A percentile compares a stretch with the other conserved stretches of the same genome.
These are phyloP conservation scores for Exserohilum rostratum DNA, from an alignment of 2,329 filamentous ascomycete species.

Conservation along the genomic window DNA sequence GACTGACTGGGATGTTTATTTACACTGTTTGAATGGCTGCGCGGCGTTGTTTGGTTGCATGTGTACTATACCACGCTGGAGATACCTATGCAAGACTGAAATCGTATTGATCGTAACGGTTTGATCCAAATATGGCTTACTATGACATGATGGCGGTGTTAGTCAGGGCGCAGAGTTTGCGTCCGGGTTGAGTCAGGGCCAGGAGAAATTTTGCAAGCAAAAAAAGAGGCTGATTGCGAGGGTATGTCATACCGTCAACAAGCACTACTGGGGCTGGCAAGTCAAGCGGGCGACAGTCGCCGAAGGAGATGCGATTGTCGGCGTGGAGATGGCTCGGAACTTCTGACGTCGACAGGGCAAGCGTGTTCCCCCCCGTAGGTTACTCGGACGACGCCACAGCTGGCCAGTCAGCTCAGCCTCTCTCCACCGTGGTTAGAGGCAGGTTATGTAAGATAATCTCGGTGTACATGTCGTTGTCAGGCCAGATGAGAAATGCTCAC, in stretches of 20 bases:
- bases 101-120: not conserved
- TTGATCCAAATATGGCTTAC: not conserved
- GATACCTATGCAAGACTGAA: conserved; percentile 20
- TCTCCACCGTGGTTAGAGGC: not conserved
- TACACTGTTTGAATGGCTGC: conserved; percentile 13
- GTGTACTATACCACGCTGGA: conserved; percentile 14
- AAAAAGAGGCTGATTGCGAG: not conserved
- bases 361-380: not conserved
- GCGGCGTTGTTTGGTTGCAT: conserved; percentile 13
- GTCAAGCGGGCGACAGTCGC: conserved; percentile 19
- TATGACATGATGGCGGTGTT: not conserved
- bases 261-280: conserved; percentile 13
- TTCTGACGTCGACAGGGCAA: conserved; percentile 1
- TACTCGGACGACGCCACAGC: not conserved
- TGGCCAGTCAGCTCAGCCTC: not conserved
- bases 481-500: not conserved
- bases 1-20: conserved; percentile 5
- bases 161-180: not conserved
- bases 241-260: conserved; percentile 8
- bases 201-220: conserved; percentile 1
- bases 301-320: conserved; percentile 7
- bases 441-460: no score
- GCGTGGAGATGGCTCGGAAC: conserved; percentile 6
- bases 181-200: not conserved
- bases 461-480: no score